Conservation (phyloP, 208 protist species). For the Trichomonas vaginalis region DNA sequence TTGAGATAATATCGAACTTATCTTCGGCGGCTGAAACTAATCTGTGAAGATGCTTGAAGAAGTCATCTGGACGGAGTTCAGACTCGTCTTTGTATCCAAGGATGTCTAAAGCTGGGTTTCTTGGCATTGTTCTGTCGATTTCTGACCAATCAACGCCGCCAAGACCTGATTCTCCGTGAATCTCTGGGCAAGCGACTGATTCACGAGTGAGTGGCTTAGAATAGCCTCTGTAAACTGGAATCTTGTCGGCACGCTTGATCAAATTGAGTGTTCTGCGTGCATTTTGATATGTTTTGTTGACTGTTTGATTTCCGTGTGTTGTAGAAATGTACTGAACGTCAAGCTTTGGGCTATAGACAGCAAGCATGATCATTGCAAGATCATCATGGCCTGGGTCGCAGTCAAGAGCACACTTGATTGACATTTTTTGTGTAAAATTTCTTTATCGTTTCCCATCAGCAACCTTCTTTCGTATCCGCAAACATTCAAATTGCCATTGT, state of each 20-base stretch:
- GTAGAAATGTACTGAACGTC: background rate
- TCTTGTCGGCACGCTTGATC: background rate
- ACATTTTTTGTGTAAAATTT: no score
- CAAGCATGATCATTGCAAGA: background rate
- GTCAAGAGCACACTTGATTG: background rate
- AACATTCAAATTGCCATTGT: no score
- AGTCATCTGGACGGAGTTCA: background rate
- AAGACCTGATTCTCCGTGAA: conserved; percentile 2
- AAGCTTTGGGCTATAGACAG: background rate
- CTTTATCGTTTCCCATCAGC: no score
- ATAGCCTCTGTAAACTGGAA: background rate
- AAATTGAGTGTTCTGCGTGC: background rate
- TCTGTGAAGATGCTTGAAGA: background rate
- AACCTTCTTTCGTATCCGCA: no score
- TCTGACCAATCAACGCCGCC: background rate
- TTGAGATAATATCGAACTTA: background rate
- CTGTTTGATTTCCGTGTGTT: conserved; percentile 14
- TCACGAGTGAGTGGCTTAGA: background rate
- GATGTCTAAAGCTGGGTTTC: background rate
- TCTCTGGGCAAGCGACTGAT: background rate
- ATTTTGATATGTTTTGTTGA: conserved; percentile 12
- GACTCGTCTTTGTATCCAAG: background rate
- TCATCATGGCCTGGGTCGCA: conserved; percentile 12
- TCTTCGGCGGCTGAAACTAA: background rate
- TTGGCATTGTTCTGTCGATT: background rate